Conservation (phyloP, 208 protist species). For the Trypanosoma cruzi region DNA sequence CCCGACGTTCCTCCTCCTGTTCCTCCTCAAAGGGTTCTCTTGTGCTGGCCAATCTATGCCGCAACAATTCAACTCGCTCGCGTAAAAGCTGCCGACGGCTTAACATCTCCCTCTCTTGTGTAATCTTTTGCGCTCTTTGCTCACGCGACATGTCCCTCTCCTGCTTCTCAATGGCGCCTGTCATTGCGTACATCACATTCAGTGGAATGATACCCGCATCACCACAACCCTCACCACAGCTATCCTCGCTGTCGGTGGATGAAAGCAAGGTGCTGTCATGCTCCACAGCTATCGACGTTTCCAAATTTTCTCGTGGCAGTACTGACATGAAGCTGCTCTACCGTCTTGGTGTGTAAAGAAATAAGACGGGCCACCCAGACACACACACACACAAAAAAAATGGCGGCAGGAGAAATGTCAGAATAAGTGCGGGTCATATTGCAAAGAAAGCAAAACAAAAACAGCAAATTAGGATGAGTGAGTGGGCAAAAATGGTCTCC, state of each 20-base stretch:
- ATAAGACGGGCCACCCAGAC: neutral
- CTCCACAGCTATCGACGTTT: neutral
- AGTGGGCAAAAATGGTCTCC: neutral
- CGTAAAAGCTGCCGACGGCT: neutral
- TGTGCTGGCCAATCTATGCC: neutral
- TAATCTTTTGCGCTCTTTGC: neutral
- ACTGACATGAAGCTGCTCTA: neutral
- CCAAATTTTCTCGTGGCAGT: neutral
- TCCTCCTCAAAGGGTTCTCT: conserved; percentile 1
- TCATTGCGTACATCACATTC: neutral
- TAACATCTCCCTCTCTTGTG: neutral
- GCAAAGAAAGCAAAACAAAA: neutral
- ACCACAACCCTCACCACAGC: neutral
- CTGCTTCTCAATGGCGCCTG: neutral
- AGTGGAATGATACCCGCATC: neutral
- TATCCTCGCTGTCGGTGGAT: neutral
- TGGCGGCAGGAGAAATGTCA: neutral
- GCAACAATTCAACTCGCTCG: neutral
- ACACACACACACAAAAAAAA: neutral
- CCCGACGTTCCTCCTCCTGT: neutral
- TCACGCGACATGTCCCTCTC: neutral
- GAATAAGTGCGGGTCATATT: neutral
- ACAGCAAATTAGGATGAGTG: neutral
- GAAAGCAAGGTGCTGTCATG: neutral
- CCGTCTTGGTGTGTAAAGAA: neutral